These are phyloP conservation scores for Candida incommunis DNA, from an alignment of 805 yeast genomes.

Conservation along the genomic window DNA sequence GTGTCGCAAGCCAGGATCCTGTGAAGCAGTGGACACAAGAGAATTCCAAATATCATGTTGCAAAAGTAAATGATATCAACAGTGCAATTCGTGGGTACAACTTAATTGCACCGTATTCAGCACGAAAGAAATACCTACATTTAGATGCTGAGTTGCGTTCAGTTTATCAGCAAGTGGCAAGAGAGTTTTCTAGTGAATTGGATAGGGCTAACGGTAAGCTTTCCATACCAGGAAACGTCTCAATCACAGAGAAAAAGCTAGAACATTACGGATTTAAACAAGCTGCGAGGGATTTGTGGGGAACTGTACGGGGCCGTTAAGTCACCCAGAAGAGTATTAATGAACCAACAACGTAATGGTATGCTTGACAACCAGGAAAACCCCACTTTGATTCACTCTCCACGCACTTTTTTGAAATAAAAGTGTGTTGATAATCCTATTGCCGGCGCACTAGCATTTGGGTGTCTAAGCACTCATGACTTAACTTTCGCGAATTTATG, in stretches of 20 bases:
- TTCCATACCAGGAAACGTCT: neutral
- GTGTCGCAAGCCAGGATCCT: neutral
- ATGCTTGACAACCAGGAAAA: too few relatives aligned
- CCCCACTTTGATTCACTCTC: too few relatives aligned
- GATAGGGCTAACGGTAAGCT: neutral
- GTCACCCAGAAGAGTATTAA: too few relatives aligned
- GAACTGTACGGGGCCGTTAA: conserved; percentile 7
- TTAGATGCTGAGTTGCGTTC: conserved; percentile 29
- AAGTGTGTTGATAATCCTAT: too few relatives aligned
- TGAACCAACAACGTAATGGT: too few relatives aligned
- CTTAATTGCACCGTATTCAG: conserved; percentile 46
- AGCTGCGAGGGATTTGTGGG: conserved; percentile 4
- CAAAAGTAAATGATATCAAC: conserved; percentile 29
- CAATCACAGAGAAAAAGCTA: neutral
- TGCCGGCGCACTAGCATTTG: too few relatives aligned
- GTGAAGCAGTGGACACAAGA: conserved; percentile 25
- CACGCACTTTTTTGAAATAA: too few relatives aligned
- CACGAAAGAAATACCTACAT: conserved; percentile 40
- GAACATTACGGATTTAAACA: neutral
- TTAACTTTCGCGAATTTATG: too few relatives aligned
- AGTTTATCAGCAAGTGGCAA: conserved; percentile 24
- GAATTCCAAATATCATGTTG: conserved; percentile 20
- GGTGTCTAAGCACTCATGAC: too few relatives aligned
- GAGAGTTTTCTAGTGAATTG: conserved; percentile 7
- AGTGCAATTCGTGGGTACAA: conserved; percentile 42